phyloP scores from a whole-genome alignment of 495 filamentous ascomycete genomes.

The Choiromyces venosus region DNA sequence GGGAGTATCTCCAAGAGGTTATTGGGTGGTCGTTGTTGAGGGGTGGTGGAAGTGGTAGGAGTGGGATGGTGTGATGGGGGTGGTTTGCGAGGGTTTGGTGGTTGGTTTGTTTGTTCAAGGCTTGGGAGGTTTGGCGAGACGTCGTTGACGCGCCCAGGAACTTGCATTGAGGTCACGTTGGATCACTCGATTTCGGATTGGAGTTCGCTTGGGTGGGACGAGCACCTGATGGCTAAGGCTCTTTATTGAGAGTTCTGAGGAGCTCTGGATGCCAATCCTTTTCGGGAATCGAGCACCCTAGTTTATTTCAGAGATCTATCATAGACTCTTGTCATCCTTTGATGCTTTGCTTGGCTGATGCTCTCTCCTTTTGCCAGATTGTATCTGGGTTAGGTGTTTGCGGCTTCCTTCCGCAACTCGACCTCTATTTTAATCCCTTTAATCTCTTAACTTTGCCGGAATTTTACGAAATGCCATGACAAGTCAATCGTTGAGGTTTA shows the following conservation, averaged over 20 bases:
- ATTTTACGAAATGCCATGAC: background rate
- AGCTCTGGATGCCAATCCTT: background rate
- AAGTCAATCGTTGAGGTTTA: background rate
- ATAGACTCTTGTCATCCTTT: background rate
- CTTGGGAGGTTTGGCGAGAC: background rate
- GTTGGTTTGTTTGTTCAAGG: background rate
- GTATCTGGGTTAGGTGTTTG: background rate
- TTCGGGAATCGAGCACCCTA: background rate
- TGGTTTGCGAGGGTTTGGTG: background rate
- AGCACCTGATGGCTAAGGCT: background rate
- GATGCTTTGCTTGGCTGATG: background rate
- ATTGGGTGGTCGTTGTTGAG: background rate
- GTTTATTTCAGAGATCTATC: background rate
- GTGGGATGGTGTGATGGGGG: background rate
- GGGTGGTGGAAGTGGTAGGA: background rate
- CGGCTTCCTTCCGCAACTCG: background rate
- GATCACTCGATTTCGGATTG: background rate
- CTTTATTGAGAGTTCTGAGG: background rate
- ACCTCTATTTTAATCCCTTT: background rate
- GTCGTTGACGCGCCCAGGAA: background rate
- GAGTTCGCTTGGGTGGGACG: background rate
- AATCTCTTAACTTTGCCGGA: background rate
- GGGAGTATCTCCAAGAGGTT: background rate
- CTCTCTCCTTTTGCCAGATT: background rate
- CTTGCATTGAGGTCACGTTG: background rate